Conservation (phyloP, 164 flowering plant genomes). For the Aristolochia contorta region DNA sequence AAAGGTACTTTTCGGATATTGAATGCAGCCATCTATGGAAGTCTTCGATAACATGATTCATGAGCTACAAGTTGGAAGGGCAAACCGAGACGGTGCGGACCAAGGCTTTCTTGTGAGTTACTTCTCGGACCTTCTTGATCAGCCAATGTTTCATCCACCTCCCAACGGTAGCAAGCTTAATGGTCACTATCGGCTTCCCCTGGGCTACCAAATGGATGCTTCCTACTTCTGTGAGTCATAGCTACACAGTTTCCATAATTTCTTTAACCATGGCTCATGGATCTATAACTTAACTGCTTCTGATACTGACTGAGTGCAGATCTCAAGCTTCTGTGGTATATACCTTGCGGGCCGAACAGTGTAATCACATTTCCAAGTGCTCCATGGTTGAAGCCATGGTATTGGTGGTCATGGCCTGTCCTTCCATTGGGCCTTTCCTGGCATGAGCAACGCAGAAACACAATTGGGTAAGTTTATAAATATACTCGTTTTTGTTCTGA, state of each 20-base stretch:
- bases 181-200: constrained; percentile 78
- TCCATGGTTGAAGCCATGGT: constrained; percentile 93
- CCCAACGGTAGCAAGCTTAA: constrained; percentile 54
- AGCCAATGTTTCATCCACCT: constrained; percentile 81
- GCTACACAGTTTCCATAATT: background rate
- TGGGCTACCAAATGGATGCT: constrained; percentile 99
- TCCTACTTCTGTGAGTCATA: constrained; percentile 66
- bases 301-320: constrained; percentile 27
- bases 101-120: constrained; percentile 79
- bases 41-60: constrained; percentile 80
- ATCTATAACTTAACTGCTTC: no score
- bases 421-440: constrained; percentile 81
- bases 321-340: constrained; percentile 69
- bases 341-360: constrained; percentile 95
- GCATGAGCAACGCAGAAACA: constrained; percentile 71
- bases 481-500: background rate
- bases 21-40: constrained; percentile 63
- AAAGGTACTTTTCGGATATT: no score
- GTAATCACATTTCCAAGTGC: constrained; percentile 96
- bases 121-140: constrained; percentile 77
- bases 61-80: constrained; percentile 38
- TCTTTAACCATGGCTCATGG: no score
- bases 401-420: constrained; percentile 99
- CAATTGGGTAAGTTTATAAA: constrained; percentile 53
- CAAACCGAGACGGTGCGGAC: constrained; percentile 89